Conservation (phyloP, 345 rosid genomes). For the Hypericum androsaemum region DNA sequence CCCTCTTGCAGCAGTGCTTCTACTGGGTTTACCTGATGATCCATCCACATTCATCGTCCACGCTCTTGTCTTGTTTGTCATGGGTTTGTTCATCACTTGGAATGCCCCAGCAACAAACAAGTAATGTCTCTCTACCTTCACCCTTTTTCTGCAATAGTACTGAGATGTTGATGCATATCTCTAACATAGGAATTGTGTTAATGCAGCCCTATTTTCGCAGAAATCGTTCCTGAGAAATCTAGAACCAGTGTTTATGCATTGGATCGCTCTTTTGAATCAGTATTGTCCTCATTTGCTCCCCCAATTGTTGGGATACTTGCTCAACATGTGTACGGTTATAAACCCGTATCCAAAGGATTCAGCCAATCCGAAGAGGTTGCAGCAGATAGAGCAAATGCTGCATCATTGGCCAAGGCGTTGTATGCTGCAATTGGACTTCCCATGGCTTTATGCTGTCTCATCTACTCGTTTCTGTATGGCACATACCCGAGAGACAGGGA, state of each 20-base stretch:
- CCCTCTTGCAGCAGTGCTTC: slow-evolving; percentile 73
- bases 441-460: slow-evolving; percentile 61
- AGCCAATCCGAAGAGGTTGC: slow-evolving; percentile 32
- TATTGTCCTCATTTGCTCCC: slow-evolving; percentile 80
- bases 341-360: slow-evolving; percentile 39
- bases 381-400: slow-evolving; percentile 65
- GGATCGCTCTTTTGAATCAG: slow-evolving; percentile 70
- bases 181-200: not conserved
- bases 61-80: slow-evolving; percentile 29
- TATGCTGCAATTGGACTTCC: slow-evolving; percentile 71
- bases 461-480: slow-evolving; percentile 66
- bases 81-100: slow-evolving; percentile 17
- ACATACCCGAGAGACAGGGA: slow-evolving; percentile 77
- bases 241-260: slow-evolving; percentile 74
- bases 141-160: not conserved
- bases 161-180: not conserved
- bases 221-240: slow-evolving; percentile 77
- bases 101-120: slow-evolving; percentile 23
- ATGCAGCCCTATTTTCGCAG: slow-evolving; percentile 81
- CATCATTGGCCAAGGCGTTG: slow-evolving; percentile 68
- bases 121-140: slow-evolving; percentile 3
- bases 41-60: slow-evolving; percentile 49
- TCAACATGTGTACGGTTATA: slow-evolving; percentile 71
- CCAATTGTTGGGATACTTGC: slow-evolving; percentile 76
- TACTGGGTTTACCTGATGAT: slow-evolving; percentile 61